phyloP scores from a whole-genome alignment of 345 rosid genomes.

The Heritiera fomes region DNA sequence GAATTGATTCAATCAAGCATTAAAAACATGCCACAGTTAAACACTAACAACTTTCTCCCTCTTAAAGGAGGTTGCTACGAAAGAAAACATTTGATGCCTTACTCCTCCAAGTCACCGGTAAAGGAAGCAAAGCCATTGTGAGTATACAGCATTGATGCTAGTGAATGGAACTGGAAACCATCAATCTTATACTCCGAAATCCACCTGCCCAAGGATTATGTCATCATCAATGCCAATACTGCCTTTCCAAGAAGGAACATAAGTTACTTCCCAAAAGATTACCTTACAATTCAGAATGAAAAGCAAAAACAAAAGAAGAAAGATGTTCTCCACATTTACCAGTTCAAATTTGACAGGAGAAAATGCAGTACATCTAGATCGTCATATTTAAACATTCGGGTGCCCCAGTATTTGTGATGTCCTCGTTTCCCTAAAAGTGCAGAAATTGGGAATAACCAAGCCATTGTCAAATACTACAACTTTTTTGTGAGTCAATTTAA shows the following conservation, averaged over 20 bases:
- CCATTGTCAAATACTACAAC: not conserved
- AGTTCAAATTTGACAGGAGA: conserved; percentile 90
- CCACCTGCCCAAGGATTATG: conserved; percentile 75
- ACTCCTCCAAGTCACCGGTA: conserved; percentile 82
- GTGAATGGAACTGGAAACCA: conserved; percentile 96
- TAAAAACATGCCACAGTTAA: not conserved
- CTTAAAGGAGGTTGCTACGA: conserved; percentile 8
- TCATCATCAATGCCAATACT: conserved; percentile 28
- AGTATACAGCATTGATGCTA: conserved; percentile 87
- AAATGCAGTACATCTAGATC: conserved; percentile 88
- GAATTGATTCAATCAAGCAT: not conserved
- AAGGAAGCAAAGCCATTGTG: conserved; percentile 96
- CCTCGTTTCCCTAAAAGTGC: conserved; percentile 81
- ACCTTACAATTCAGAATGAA: conserved; percentile 5
- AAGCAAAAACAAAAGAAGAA: conserved; percentile 3
- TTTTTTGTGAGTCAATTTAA: not conserved
- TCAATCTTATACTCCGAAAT: conserved; percentile 81
- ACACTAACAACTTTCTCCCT: not conserved
- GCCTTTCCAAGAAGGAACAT: conserved; percentile 5
- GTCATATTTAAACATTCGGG: conserved; percentile 93
- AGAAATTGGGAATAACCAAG: not conserved
- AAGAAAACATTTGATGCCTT: conserved; percentile 40
- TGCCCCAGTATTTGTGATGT: conserved; percentile 94
- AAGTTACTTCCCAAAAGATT: not conserved
- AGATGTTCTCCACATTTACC: conserved; percentile 50